Evolutionary conservation across 1,139 yeast genomes (phyloP).

Genomic region (Pichia sp.): DNA sequence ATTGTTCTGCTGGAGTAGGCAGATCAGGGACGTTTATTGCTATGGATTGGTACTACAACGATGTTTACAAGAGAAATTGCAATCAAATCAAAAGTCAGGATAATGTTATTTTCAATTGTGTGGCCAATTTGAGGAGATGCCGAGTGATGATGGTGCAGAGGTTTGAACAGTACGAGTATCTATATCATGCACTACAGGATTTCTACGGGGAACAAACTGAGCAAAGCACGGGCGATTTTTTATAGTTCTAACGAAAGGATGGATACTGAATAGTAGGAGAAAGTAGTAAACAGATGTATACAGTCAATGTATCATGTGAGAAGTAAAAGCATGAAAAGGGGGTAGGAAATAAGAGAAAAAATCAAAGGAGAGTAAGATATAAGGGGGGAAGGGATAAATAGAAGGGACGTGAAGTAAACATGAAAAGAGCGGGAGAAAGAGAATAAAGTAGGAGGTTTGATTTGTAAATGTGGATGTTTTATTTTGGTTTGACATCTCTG

Average conservation of each 20-base stretch:
- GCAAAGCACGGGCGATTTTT: background rate
- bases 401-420: background rate
- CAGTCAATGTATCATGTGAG: background rate
- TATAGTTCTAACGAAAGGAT: background rate
- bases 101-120: constrained; percentile 24
- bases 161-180: constrained; percentile 29
- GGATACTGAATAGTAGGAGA: no score
- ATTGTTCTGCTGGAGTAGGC: constrained; percentile 86
- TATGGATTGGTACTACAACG: constrained; percentile 47
- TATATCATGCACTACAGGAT: constrained; percentile 25
- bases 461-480: background rate
- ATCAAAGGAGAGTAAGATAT: constrained; percentile 3
- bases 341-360: background rate
- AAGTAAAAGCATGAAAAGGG: background rate
- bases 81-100: constrained; percentile 15
- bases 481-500: constrained; percentile 19
- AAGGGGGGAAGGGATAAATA: background rate
- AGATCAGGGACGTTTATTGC: constrained; percentile 78
- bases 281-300: background rate
- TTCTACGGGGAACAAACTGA: constrained; percentile 4
- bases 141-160: constrained; percentile 34
- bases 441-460: background rate
- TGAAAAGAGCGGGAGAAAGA: background rate
- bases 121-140: constrained; percentile 27
- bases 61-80: background rate